Evolutionary conservation across 306 rosid genomes (phyloP).

Genomic region (Vigna angularis): DNA sequence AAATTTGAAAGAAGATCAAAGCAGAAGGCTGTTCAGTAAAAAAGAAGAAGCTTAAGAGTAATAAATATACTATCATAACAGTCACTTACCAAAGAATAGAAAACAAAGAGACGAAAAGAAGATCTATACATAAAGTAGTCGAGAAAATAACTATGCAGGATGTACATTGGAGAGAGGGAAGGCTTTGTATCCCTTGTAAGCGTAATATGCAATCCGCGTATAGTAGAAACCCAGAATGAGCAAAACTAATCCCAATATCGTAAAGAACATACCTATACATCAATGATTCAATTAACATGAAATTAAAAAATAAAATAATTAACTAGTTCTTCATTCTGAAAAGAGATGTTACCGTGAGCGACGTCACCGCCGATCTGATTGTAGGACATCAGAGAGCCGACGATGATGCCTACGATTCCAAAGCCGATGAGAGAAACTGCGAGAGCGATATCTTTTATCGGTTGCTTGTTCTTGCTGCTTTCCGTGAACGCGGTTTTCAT

Average conservation of each 20-base stretch:
- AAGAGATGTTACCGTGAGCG: conserved; percentile 74
- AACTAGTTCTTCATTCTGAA: background rate
- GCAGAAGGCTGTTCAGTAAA: no score
- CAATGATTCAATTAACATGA: background rate
- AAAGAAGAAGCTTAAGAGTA: no score
- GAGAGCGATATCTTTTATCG: conserved; percentile 91
- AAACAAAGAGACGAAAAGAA: no score
- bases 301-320: background rate
- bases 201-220: conserved; percentile 93
- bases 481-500: conserved; percentile 75
- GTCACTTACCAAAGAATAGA: no score
- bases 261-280: conserved; percentile 64
- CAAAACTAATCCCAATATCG: conserved; percentile 76
- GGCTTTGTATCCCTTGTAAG: conserved; percentile 90
- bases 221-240: conserved; percentile 94
- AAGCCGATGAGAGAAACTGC: conserved; percentile 85
- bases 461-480: conserved; percentile 78
- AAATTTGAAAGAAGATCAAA: no score
- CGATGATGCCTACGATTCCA: conserved; percentile 76
- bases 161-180: conserved; percentile 95
- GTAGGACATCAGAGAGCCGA: conserved; percentile 80
- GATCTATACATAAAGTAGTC: background rate
- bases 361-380: conserved; percentile 91
- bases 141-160: conserved; percentile 57
- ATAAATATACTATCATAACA: no score